Evolutionary conservation across 441 rosid species (phyloP).

Genomic region (Euphorbia celastroides): DNA sequence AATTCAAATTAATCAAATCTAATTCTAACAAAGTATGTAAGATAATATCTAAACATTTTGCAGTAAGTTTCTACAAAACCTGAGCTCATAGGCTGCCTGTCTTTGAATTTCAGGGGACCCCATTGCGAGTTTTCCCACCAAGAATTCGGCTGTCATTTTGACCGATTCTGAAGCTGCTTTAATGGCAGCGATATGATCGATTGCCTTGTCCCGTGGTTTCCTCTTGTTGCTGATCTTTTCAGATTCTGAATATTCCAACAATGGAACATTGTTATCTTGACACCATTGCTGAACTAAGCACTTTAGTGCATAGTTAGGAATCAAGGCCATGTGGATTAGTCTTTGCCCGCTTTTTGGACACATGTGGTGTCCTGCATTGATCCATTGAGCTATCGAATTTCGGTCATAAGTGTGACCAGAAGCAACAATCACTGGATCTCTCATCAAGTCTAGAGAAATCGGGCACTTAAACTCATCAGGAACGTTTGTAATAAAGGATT

Average conservation of each 20-base stretch:
- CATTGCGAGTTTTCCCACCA: slow-evolving; percentile 69
- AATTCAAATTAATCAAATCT: too few species aligned
- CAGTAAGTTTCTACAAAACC: too few species aligned
- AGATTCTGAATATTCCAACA: slow-evolving; percentile 27
- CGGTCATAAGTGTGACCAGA: slow-evolving; percentile 69
- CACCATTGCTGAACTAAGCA: slow-evolving; percentile 63
- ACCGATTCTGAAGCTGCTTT: slow-evolving; percentile 49
- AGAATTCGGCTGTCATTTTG: slow-evolving; percentile 65
- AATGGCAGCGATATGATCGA: slow-evolving; percentile 44
- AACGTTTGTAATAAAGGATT: slow-evolving; percentile 26
- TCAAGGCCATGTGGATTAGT: slow-evolving; percentile 62
- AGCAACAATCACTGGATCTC: slow-evolving; percentile 60
- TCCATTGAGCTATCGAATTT: slow-evolving; percentile 61
- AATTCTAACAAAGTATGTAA: too few species aligned
- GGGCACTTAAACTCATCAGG: slow-evolving; percentile 72
- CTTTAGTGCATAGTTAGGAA: slow-evolving; percentile 64
- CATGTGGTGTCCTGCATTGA: slow-evolving; percentile 58
- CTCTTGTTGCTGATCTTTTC: slow-evolving; percentile 27
- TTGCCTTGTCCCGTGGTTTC: slow-evolving; percentile 24
- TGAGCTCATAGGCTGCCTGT: slow-evolving; percentile 65
- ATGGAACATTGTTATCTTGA: slow-evolving; percentile 48
- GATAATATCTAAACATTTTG: too few species aligned
- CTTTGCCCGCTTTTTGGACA: slow-evolving; percentile 70
- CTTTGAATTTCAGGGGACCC: slow-evolving; percentile 56
- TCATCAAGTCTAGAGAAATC: slow-evolving; percentile 63